Conservation (phyloP, 2,329 filamentous ascomycete genomes). For the Calonectria pteridis region DNA sequence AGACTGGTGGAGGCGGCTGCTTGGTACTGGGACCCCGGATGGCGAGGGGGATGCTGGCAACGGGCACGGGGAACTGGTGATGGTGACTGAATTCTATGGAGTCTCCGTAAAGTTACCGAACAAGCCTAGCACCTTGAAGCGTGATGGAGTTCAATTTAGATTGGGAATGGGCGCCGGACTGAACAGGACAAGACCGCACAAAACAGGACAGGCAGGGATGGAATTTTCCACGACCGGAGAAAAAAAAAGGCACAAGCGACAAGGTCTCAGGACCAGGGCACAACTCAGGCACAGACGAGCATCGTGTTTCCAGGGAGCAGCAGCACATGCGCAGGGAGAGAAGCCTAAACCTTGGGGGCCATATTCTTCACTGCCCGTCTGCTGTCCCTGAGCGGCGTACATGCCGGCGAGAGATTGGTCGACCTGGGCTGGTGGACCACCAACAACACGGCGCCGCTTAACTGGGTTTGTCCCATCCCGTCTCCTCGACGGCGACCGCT, state of each 20-base stretch:
- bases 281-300: constrained; percentile 16
- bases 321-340: background rate
- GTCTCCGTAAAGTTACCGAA: constrained; percentile 6
- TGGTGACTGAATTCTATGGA: constrained; percentile 12
- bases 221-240: constrained; percentile 11
- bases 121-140: background rate
- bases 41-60: constrained; percentile 36
- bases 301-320: constrained; percentile 6
- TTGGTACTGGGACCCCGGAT: constrained; percentile 27
- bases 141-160: background rate
- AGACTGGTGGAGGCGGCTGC: constrained; percentile 22
- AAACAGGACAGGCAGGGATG: background rate
- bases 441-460: constrained; percentile 28
- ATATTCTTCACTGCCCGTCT: constrained; percentile 14
- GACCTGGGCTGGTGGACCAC: constrained; percentile 19
- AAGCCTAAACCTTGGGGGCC: constrained; percentile 12
- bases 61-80: constrained; percentile 14
- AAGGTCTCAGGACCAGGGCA: constrained; percentile 7
- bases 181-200: background rate
- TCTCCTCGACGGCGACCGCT: background rate
- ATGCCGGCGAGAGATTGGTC: constrained; percentile 13
- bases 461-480: constrained; percentile 28
- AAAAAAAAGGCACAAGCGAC: constrained; percentile 7
- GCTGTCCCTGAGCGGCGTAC: constrained; percentile 18
- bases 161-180: background rate